Base-by-base conservation (phyloP, 306 rosid species). In the Notholithocarpus densiflorus region DNA sequence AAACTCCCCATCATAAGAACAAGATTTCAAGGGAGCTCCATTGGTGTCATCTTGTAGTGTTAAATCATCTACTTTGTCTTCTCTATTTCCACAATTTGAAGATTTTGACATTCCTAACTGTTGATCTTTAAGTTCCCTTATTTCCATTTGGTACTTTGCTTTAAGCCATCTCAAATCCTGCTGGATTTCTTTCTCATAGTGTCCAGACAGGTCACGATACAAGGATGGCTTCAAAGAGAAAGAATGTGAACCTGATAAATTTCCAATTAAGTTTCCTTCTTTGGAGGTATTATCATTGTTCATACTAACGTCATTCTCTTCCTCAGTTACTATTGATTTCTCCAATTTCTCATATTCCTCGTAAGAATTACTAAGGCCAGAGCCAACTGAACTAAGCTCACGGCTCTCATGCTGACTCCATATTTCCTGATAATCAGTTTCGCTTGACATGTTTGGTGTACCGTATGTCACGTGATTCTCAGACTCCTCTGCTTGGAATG, bases 161-260 rank as follows among this genome's bases (percentile, higher is more conserved):
- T 87, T 89, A 55, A 85, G 82, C 96, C 94, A 87, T 84, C 98
- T 90, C 64, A 90, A 52, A 72, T 89, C 93, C 81, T 88, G 94
- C 71, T 81, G 86, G 56, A 66, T 80, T 45, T 80, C 94, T 45
- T 73, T 84, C 83, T 87, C 90, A 45, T 77, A 53, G 40, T 76
- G 81, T 23, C 66, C 85, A 74, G 82, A 77, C 19, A 53, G 74
- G 32, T 66, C 93, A 82, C 68, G 52, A 82, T 78, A 76, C 34
- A 74, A 71, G 9, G 87, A 84, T 57, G 76, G 74, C 45, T 57
- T 65, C n/a, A 77, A 68, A 52, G 87, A 75, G 32, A 83, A 86
- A 68, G 89, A 74, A 70, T 65, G 86, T 34, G 83, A 80, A 84
- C 88, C 79, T 29, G 91, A 80, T 82, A 84, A 73, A 56, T 81